Evolutionary conservation across 2,329 filamentous ascomycete genomes (phyloP).

Genomic region (Pseudogymnoascus sp.): DNA sequence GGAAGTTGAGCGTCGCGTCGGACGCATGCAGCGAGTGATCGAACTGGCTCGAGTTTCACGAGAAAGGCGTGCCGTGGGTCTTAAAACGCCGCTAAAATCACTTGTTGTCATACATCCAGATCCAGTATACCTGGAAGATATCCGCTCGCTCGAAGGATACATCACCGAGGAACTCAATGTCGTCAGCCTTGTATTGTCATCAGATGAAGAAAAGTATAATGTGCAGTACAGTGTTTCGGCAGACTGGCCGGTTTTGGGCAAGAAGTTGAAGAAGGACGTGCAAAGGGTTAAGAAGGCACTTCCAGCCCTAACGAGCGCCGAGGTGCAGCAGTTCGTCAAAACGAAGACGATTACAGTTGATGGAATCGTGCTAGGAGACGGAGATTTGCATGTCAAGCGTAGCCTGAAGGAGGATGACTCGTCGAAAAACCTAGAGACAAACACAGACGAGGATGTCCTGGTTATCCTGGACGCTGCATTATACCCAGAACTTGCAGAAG

Average conservation of each 20-base stretch:
- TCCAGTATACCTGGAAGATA: conserved; percentile 73
- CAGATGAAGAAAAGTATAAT: conserved; percentile 83
- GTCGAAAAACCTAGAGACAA: conserved; percentile 71
- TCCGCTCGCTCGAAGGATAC: conserved; percentile 78
- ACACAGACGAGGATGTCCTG: conserved; percentile 82
- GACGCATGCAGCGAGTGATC: conserved; percentile 92
- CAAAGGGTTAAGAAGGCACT: conserved; percentile 86
- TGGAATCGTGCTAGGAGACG: conserved; percentile 73
- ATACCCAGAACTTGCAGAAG: conserved; percentile 77
- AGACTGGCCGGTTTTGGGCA: conserved; percentile 90
- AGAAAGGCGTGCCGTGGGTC: conserved; percentile 72
- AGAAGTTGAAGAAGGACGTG: conserved; percentile 95
- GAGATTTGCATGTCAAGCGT: conserved; percentile 76
- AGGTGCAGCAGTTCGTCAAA: conserved; percentile 71
- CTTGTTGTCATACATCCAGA: conserved; percentile 84
- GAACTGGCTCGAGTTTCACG: conserved; percentile 80
- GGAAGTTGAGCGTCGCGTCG: conserved; percentile 76
- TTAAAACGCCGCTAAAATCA: conserved; percentile 87
- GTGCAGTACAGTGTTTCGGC: conserved; percentile 85
- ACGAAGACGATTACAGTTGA: conserved; percentile 72
- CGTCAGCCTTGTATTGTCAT: conserved; percentile 72
- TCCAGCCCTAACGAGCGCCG: conserved; percentile 65
- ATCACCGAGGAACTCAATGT: conserved; percentile 90
- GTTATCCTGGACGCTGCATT: conserved; percentile 79
- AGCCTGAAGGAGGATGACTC: conserved; percentile 65